These are phyloP conservation scores for Alternaria sp. DNA, from an alignment of 2,329 filamentous ascomycete genomes.

Conservation along the genomic window DNA sequence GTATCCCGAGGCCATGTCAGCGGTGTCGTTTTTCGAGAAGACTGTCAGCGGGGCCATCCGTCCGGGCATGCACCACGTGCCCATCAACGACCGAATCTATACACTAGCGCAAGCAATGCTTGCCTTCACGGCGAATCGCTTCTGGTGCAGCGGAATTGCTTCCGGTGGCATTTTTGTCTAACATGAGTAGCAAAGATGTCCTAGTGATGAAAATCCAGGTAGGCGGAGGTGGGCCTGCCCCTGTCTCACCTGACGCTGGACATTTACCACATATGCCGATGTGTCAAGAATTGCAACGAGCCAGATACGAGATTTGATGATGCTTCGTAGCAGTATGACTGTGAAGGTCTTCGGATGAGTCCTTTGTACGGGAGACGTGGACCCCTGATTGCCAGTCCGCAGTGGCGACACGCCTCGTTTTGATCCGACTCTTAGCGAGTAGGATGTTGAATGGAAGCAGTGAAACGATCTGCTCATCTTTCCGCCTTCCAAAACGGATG, in stretches of 20 bases:
- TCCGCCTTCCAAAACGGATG: not conserved
- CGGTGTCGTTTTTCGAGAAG: constrained; percentile 11
- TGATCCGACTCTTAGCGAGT: not conserved
- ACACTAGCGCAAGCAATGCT: not conserved
- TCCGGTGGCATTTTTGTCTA: not conserved
- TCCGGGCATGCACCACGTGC: constrained; percentile 10
- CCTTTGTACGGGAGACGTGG: not conserved
- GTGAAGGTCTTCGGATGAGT: not conserved
- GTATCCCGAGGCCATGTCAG: constrained; percentile 15
- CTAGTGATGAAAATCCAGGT: not conserved
- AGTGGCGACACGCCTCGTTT: not conserved
- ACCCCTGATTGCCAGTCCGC: not conserved
- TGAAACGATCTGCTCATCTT: not conserved
- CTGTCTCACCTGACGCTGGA: not conserved
- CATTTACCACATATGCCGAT: not conserved
- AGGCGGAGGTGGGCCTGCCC: not conserved
- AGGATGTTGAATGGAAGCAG: not conserved
- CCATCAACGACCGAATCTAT: not conserved
- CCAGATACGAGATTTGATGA: not conserved
- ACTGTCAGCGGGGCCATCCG: constrained; percentile 17
- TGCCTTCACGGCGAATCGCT: constrained; percentile 1
- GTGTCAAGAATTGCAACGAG: not conserved
- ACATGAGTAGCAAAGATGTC: not conserved
- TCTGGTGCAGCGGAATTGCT: not conserved
- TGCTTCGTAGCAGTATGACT: not conserved